Conservation (phyloP, 2,329 filamentous ascomycete genomes). For the Fonsecaea erecta region DNA sequence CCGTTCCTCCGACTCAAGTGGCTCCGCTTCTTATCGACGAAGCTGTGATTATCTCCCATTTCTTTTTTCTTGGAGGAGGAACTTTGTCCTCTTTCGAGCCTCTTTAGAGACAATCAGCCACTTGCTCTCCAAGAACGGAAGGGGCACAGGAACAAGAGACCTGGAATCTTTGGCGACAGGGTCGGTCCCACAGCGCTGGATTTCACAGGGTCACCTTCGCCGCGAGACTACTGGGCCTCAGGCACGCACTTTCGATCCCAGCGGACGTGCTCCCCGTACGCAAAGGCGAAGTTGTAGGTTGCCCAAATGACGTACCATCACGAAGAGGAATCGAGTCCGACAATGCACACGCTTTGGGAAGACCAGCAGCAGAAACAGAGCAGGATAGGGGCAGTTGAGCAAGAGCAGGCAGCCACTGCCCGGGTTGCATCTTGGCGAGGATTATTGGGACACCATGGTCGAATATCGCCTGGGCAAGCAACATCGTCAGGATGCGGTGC, state of each 20-base stretch:
- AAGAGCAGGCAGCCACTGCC: background rate
- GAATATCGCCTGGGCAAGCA: too few relatives aligned
- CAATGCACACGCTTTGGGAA: slow-evolving; percentile 18
- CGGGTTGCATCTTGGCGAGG: too few relatives aligned
- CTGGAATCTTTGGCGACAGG: slow-evolving; percentile 20
- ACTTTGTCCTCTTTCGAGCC: too few relatives aligned
- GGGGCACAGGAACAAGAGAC: background rate
- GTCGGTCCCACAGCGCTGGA: slow-evolving; percentile 24
- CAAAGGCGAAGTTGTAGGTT: slow-evolving; percentile 1
- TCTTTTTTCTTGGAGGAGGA: too few relatives aligned
- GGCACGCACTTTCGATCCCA: slow-evolving; percentile 10
- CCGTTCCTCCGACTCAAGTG: too few relatives aligned
- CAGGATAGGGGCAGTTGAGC: background rate
- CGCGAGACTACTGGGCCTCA: slow-evolving; percentile 20
- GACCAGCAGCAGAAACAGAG: slow-evolving; percentile 1
- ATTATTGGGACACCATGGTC: too few relatives aligned
- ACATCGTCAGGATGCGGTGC: too few relatives aligned
- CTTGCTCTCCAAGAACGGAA: background rate
- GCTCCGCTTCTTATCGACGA: too few relatives aligned
- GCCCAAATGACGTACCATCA: slow-evolving; percentile 7
- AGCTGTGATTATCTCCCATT: too few relatives aligned
- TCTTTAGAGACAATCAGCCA: slow-evolving; percentile 13
- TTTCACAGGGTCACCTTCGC: slow-evolving; percentile 20
- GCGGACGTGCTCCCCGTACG: slow-evolving; percentile 14
- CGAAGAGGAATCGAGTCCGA: slow-evolving; percentile 9